These are phyloP conservation scores for Globisporangium lucens DNA, from an alignment of 352 stramenopile genomes.

Conservation along the genomic window DNA sequence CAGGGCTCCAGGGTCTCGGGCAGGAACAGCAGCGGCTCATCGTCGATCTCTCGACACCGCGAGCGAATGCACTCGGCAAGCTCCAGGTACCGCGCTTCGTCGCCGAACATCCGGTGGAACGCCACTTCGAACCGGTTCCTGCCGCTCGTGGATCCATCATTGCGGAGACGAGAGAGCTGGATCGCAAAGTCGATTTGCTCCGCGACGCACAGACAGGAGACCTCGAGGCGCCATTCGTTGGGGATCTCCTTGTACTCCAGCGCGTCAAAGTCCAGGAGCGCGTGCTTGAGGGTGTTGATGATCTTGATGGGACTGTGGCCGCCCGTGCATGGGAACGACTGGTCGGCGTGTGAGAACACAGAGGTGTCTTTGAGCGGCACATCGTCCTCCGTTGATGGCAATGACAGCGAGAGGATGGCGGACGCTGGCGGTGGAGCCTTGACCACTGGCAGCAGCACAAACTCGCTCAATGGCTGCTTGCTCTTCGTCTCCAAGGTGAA, in stretches of 20 bases:
- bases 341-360: conserved; percentile 7
- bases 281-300: conserved; percentile 36
- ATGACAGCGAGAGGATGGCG: not conserved
- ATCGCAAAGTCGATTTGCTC: conserved; percentile 65
- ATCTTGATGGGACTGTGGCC: conserved; percentile 31
- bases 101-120: conserved; percentile 42
- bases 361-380: conserved; percentile 9
- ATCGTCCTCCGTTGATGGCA: not conserved
- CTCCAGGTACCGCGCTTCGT: conserved; percentile 52
- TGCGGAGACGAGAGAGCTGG: conserved; percentile 40
- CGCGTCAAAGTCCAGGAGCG: conserved; percentile 34
- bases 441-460: not conserved
- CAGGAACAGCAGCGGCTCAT: conserved; percentile 44
- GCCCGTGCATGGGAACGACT: conserved; percentile 31
- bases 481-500: not conserved
- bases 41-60: conserved; percentile 54
- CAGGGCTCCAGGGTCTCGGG: conserved; percentile 49
- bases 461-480: not conserved
- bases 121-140: conserved; percentile 45
- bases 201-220: conserved; percentile 57
- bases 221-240: conserved; percentile 38
- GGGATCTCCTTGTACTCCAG: conserved; percentile 23
- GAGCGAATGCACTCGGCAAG: conserved; percentile 50
- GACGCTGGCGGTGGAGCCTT: not conserved
- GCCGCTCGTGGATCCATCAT: conserved; percentile 1